phyloP scores from a whole-genome alignment of 306 rosid species.

The Pterocarpus santalinus region DNA sequence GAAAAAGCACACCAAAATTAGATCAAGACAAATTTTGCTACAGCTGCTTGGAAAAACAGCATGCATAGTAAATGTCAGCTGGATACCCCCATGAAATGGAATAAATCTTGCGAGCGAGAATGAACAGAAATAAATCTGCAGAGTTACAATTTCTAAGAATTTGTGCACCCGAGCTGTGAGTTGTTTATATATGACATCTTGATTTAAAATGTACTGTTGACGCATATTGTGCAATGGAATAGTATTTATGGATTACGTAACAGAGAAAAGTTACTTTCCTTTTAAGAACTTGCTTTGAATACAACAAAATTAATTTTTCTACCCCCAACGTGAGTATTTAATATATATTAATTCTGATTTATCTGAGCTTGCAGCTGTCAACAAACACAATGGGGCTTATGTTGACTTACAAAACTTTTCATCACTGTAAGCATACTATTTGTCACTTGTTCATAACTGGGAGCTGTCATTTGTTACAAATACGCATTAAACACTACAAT shows the following conservation, averaged over 20 bases:
- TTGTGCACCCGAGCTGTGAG: not conserved
- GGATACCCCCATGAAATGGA: constrained; percentile 11
- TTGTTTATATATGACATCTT: not conserved
- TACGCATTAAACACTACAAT: not conserved
- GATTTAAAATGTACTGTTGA: not conserved
- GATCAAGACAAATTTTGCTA: constrained; percentile 1
- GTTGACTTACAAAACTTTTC: not conserved
- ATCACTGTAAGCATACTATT: constrained; percentile 13
- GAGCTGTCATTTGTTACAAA: constrained; percentile 7
- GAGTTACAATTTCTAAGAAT: not conserved
- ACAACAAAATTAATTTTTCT: not conserved
- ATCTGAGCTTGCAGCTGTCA: no score
- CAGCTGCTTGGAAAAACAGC: not conserved
- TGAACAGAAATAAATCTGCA: not conserved
- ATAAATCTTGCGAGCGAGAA: constrained; percentile 17
- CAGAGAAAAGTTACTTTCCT: constrained; percentile 13
- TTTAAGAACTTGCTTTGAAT: not conserved
- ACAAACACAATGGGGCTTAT: constrained; percentile 8
- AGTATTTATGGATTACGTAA: not conserved
- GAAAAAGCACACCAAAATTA: constrained; percentile 8
- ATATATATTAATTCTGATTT: not conserved
- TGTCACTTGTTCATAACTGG: constrained; percentile 18
- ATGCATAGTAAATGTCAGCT: not conserved
- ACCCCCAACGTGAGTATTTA: not conserved
- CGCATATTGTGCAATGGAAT: not conserved